Evolutionary conservation across 2,329 filamentous ascomycete genomes (phyloP), one percentile per base, ranked within the genome.

Genomic region (Cladosporium sp.): DNA sequence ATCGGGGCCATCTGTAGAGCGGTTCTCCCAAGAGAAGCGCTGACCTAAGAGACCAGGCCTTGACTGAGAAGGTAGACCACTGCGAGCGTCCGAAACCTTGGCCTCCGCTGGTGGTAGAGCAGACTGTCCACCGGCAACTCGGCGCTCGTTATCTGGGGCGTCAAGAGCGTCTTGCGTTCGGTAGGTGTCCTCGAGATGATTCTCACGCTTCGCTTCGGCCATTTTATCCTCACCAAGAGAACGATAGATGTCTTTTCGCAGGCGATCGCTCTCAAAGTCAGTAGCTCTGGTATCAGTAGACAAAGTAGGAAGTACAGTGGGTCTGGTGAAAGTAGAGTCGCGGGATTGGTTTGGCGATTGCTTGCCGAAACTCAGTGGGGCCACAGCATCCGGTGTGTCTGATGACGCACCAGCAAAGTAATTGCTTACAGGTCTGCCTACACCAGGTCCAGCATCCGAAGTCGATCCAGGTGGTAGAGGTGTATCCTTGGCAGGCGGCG

Each of bases 171-270:
- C 71, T 62, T 75, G 74, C n/a, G 69, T 69, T 8, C 71, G 59
- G 26, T 69, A 68, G 24, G 62, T 58, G 51, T 74, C 71, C 30
- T 70, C 68, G 47, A 67, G 36, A 61, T 66, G 36, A 71, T 67
- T 57, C 59, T 64, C 57, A 59, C 68, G 41, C 69, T 68, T 59
- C 1, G 60, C 59, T 15, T 61, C 59, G 15, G 68, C 67, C 24
- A 58, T 61, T 41, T 69, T 69, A 14, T 80, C 74, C 0, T 88
- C 84, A 64, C 84, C 88, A 2, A 93, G 80, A 51, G 87, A 90
- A 66, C 86, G 87, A 63, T 92, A 87, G 64, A 93, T 93, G 71
- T 93, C 91, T 67, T 92, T 89, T 32, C 88, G 84, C 57, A 93
- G 76, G 65, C 86, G 83, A 70, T 93, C 91, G 72, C 86, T 92